These are phyloP conservation scores for Teunomyces funiuensis DNA, from an alignment of 805 yeast species.

Conservation along the genomic window DNA sequence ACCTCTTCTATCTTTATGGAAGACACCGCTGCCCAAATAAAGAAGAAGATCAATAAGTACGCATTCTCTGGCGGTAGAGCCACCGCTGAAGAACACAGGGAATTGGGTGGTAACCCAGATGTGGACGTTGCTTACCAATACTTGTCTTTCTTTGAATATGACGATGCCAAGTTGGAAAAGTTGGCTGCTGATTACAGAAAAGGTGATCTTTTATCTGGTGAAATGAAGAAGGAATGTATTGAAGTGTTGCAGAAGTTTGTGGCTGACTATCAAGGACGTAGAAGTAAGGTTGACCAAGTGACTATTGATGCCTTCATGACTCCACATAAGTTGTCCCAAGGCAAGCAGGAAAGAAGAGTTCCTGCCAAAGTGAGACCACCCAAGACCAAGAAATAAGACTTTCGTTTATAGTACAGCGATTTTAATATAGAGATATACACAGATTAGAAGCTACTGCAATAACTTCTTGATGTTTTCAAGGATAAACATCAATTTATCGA, in stretches of 20 bases:
- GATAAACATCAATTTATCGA: conserved; percentile 46
- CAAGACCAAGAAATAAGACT: conserved; percentile 35
- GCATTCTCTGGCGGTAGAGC: conserved; percentile 95
- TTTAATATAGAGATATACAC: background rate
- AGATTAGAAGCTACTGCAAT: background rate
- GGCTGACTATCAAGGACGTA: conserved; percentile 74
- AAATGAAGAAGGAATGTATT: conserved; percentile 86
- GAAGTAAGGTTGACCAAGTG: conserved; percentile 63
- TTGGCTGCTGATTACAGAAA: conserved; percentile 64
- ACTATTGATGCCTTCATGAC: conserved; percentile 70
- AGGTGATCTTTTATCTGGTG: conserved; percentile 89
- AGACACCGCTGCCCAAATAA: conserved; percentile 88
- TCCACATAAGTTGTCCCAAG: conserved; percentile 79
- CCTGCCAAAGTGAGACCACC: conserved; percentile 56
- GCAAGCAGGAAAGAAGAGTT: conserved; percentile 70
- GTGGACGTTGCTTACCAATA: conserved; percentile 95
- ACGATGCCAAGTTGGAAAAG: conserved; percentile 71
- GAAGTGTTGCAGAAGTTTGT: conserved; percentile 79
- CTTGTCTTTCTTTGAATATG: conserved; percentile 83
- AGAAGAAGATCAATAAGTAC: conserved; percentile 91
- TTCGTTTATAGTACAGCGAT: background rate
- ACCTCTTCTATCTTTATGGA: conserved; percentile 92
- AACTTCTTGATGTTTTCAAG: conserved; percentile 24
- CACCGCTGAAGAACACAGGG: conserved; percentile 86
- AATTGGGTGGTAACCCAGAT: conserved; percentile 89